Percentiles rank a stretch among this genome's conserved stretches.
Conservation (phyloP, 2,329 filamentous ascomycete species). For the Neodidymelliopsis sp. region DNA sequence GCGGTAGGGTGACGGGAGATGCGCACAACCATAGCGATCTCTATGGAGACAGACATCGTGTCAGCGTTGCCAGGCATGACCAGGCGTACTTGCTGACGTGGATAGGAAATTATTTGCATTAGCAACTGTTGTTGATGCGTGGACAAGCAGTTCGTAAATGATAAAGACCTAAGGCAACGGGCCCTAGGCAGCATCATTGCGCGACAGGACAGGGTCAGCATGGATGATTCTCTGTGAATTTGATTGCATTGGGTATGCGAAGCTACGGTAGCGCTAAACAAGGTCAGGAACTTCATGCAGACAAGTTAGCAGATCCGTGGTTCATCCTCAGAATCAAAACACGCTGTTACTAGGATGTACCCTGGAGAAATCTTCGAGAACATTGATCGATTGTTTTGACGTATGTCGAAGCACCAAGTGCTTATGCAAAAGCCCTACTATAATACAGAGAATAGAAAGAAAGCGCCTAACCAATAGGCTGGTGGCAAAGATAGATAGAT, state of each 20-base stretch:
- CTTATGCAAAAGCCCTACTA: constrained; percentile 34
- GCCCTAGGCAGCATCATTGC: constrained; percentile 5
- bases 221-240: constrained; percentile 22
- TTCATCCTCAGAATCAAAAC: constrained; percentile 20
- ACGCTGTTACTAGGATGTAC: constrained; percentile 18
- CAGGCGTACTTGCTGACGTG: constrained; percentile 12
- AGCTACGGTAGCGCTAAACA: constrained; percentile 10
- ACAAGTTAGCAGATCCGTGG: constrained; percentile 13
- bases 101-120: constrained; percentile 1
- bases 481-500: constrained; percentile 19
- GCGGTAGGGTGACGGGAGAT: constrained; percentile 15
- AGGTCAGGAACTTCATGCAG: constrained; percentile 13
- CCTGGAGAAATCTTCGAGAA: constrained; percentile 17
- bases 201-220: constrained; percentile 15
- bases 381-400: constrained; percentile 32
- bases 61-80: constrained; percentile 16
- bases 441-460: constrained; percentile 38
- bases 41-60: constrained; percentile 12
- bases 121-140: constrained; percentile 9
- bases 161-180: constrained; percentile 6
- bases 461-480: constrained; percentile 12
- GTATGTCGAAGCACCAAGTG: constrained; percentile 30
- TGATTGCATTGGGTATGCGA: constrained; percentile 14
- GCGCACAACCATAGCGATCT: constrained; percentile 18
- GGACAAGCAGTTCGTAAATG: constrained; percentile 19